Evolutionary conservation across 2,329 filamentous ascomycete species (phyloP), one percentile per base, ranked within the genome.

Genomic region (Fusarium sp.): DNA sequence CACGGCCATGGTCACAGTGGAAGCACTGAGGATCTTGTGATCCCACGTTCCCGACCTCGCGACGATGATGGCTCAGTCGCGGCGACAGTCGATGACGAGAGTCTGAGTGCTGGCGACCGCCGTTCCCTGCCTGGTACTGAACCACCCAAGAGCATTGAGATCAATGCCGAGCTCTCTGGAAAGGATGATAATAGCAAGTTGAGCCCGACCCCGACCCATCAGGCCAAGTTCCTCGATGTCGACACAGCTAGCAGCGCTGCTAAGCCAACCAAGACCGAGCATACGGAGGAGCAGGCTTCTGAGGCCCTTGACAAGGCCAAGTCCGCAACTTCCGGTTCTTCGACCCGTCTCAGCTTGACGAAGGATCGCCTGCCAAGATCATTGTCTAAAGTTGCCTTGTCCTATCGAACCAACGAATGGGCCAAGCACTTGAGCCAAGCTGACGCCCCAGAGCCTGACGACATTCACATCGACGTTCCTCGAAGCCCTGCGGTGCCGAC

Each of bases 321-420:
- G 65, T 88, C 87, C 4, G 77, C 79, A 3, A 81, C 79, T 20
- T 88, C 86, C 1, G 79, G 76, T 1, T 82, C 82, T 3, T 88
- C 88, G 3, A 82, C 84, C 16, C 81, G 84, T 9, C 82, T 82
- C 18, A 89, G 84, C 56, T 81, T 93, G 68, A 91, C 88, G 6
- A 88, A 87, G 71, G 90, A 91, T 5, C 87, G 87, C 13, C 87
- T 97, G 11, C 94, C 94, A 1, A 85, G 87, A n/a, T 90, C 91
- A 14, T 83, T 95, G 36, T 97, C 95, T 1, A 92, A 90, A 70
- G 89, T 97, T 10, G 93, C 95, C 2, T 86, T 94, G 80, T 94
- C 93, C 0, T 97, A 97, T 80, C 91, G 96, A 66, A 98, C 95
- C 2, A 97, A 97, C 74, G 96, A 98, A 83, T 98, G 96, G 96